Percentiles rank a stretch among this genome's conserved stretches.
Evolutionary conservation across 192 early-diverging fungal species (phyloP).

Genomic region (Paraglomus brasilianum): DNA sequence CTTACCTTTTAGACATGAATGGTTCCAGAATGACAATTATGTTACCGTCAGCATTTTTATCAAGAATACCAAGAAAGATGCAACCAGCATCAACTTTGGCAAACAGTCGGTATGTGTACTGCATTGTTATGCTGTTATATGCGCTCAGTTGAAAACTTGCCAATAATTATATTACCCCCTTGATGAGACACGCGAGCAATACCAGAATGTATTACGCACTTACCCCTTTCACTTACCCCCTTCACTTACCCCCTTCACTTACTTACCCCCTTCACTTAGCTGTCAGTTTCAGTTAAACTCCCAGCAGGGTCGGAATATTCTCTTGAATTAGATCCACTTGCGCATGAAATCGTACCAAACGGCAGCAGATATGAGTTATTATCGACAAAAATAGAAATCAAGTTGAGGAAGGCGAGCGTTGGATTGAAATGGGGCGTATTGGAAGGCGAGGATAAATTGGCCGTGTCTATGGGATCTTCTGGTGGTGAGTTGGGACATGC

Average conservation of each 20-base stretch:
- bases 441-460: conserved; percentile 64
- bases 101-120: conserved; percentile 48
- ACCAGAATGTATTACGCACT: not conserved
- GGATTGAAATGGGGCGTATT: conserved; percentile 87
- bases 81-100: conserved; percentile 66
- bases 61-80: conserved; percentile 78
- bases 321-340: conserved; percentile 89
- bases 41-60: conserved; percentile 90
- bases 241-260: not conserved
- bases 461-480: conserved; percentile 42
- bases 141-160: not conserved
- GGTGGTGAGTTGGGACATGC: conserved; percentile 41
- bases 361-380: conserved; percentile 75
- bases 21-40: conserved; percentile 93
- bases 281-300: conserved; percentile 82
- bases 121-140: not conserved
- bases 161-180: not conserved
- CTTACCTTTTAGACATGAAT: conserved; percentile 77
- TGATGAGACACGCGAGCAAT: not conserved
- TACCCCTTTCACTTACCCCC: not conserved
- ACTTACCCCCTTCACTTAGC: conserved; percentile 21
- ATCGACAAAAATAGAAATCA: conserved; percentile 94
- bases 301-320: conserved; percentile 83
- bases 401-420: conserved; percentile 70
- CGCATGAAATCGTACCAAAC: conserved; percentile 70